Base-by-base conservation (phyloP, 768 basidiomycete species). In the Rhizopogon rudus region DNA sequence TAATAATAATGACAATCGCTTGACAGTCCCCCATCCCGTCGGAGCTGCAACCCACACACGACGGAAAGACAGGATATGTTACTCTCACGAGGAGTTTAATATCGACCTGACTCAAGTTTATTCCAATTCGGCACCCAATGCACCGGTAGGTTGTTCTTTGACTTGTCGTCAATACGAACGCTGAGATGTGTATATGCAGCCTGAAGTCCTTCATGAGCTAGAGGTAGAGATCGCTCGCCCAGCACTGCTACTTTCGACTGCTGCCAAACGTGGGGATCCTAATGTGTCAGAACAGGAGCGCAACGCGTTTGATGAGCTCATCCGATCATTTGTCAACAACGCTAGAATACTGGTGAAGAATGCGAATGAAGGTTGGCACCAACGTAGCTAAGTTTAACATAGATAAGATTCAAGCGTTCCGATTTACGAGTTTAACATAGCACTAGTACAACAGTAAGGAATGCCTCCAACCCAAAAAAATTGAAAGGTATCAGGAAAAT, bases 21-120 rank as follows among this genome's bases (percentile, higher is more conserved):
- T 29, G 10, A 33, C 40, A 91, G 90, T 83, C n/a, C 61, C 77
- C 2, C 87, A 84, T 61, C 90, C 89, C 1, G 61, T 84, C 43
- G 90, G 89, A 12, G 67, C 80, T 6, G 69, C 87, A 1, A 77
- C 79, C 8, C 73, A 81, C 60, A 79, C 82, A 33, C 80, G 91
- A 55, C 77, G 80, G 73, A 99, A 97, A 73, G 92, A 99, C 71
- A 80, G 97, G 44, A 78, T 98, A 68, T 89, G 91, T 64, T 99
- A 99, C 69, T 74, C 86, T 3, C 97, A 99, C 70, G 94, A 98
- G 69, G 86, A 96, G 60, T 95, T 93, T 67, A 80, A 77, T 60
- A 86, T 99, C 59, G 97, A 99, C 73, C 79, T 99, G 48, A 98
- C 97, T 1, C 93, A 95, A 71, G 96, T 98, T 46, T 83, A 82